phyloP scores from a whole-genome alignment of 768 basidiomycete species.

The Agaricus sinodeliciosus region DNA sequence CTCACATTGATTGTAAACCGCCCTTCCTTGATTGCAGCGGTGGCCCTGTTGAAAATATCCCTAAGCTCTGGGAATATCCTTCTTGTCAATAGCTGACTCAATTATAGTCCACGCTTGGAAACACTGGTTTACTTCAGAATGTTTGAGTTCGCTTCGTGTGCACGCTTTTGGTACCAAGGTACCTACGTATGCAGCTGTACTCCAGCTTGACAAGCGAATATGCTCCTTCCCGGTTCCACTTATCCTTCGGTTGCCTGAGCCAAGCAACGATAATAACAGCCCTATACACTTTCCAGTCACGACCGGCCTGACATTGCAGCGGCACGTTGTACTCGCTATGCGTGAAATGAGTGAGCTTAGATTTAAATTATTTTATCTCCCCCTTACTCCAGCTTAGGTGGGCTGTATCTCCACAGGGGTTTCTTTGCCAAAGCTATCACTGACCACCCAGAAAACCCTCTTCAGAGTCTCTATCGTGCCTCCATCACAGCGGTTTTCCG shows the following conservation, averaged over 20 bases:
- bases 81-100: not conserved
- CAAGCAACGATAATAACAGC: conserved; percentile 40
- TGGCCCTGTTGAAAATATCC: conserved; percentile 45
- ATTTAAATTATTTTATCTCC: not conserved
- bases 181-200: conserved; percentile 57
- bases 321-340: conserved; percentile 64
- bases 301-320: conserved; percentile 47
- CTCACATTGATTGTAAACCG: conserved; percentile 62
- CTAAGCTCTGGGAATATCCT: conserved; percentile 30
- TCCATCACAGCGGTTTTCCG: conserved; percentile 69
- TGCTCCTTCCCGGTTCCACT: conserved; percentile 61
- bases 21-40: conserved; percentile 37
- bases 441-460: conserved; percentile 66
- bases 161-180: conserved; percentile 65
- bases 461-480: conserved; percentile 64
- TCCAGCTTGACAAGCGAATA: conserved; percentile 60
- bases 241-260: conserved; percentile 55
- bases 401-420: conserved; percentile 64
- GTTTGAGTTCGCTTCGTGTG: conserved; percentile 60
- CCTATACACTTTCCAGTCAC: conserved; percentile 26
- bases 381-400: conserved; percentile 31
- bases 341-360: conserved; percentile 56
- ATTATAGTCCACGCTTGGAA: conserved; percentile 58
- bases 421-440: conserved; percentile 69
- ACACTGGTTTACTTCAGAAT: conserved; percentile 60